Conservation (phyloP, 371 early-diverging fungal genomes). For the Zopfochytrium polystomum region DNA sequence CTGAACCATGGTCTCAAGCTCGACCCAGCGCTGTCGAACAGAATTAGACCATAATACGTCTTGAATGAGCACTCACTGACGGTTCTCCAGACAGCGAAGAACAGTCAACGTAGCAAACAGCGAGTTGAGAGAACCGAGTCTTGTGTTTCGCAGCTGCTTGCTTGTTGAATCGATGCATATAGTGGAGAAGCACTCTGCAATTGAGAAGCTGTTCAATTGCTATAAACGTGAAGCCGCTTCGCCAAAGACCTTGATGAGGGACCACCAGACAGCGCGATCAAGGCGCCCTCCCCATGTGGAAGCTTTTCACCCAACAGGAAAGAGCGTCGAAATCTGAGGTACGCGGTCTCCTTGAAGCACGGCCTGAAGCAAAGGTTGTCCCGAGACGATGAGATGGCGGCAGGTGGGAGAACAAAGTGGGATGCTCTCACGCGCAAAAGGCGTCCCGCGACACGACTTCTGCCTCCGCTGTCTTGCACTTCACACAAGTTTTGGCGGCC, state of each 20-base stretch:
- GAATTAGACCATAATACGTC: conserved; percentile 5
- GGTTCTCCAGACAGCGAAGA: conserved; percentile 28
- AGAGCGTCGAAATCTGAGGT: too few relatives aligned
- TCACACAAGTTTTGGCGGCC: too few relatives aligned
- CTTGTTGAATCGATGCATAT: conserved; percentile 4
- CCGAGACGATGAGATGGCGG: too few relatives aligned
- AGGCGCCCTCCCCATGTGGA: conserved; percentile 48
- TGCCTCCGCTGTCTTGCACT: too few relatives aligned
- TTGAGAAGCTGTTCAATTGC: neutral
- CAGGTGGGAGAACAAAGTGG: too few relatives aligned
- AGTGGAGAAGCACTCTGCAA: conserved; percentile 1
- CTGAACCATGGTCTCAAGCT: conserved; percentile 30
- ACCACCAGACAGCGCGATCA: conserved; percentile 87
- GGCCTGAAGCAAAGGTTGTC: too few relatives aligned
- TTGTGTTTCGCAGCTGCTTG: neutral
- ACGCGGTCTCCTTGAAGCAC: too few relatives aligned
- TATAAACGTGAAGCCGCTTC: too few relatives aligned
- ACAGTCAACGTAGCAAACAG: conserved; percentile 76
- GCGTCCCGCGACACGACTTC: too few relatives aligned
- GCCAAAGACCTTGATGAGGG: conserved; percentile 74
- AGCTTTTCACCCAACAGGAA: too few relatives aligned
- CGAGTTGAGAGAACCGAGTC: conserved; percentile 51
- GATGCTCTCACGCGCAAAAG: too few relatives aligned
- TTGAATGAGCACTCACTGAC: neutral
- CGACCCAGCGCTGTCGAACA: conserved; percentile 31